Base-by-base conservation (phyloP, 2,329 filamentous ascomycete genomes). In the Xenosphaeropsis pyriputrescens region DNA sequence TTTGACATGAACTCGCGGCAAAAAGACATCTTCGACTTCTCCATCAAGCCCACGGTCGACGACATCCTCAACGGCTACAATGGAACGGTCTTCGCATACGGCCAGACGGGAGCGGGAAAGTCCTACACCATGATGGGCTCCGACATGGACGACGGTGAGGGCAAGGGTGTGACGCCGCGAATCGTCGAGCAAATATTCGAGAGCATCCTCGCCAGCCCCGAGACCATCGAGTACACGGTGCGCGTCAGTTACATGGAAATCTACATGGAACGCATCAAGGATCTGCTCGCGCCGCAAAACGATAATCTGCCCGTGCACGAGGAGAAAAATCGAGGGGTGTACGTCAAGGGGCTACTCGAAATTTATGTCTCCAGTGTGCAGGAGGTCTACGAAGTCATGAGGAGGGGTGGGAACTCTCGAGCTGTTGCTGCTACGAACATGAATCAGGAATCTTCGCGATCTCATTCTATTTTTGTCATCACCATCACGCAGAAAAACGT, bases 231-330 rank as follows among this genome's bases (percentile, higher is more conserved):
- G 62, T 96, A 96, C 61, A 96, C 88, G n/a, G 89, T 98, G 38
- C 78, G 88, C 40, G 89, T 96, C 55, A 94, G 86, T 60, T 96
- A 96, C 62, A 95, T 98, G 88, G 91, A 98, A 62, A 96, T 98
- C 47, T 98, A 98, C 67, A 98, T 96, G 91, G 91, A 98, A 65
- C 78, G 83, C 50, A 96, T 98, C 58, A 77, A 89, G 52, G 91
- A 98, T 75, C 63, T 98, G 53, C 66, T 98, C 45, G 78, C 81
- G 17, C 91, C 91, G 9, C 82, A 88, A 43, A 94, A 96, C 60
- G 89, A 95, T 64, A 96, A 96, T 55, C 67, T 98, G 37, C 88
- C 89, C 0, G 79, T 96, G n/a, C 91, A 96, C 62, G 91, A 98
- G 55, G 91, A 96, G 62, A 94, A 95, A 70, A 91, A 81, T 55